These are phyloP conservation scores for Boletus sp. DNA, from an alignment of 768 basidiomycete species.

Conservation along the genomic window DNA sequence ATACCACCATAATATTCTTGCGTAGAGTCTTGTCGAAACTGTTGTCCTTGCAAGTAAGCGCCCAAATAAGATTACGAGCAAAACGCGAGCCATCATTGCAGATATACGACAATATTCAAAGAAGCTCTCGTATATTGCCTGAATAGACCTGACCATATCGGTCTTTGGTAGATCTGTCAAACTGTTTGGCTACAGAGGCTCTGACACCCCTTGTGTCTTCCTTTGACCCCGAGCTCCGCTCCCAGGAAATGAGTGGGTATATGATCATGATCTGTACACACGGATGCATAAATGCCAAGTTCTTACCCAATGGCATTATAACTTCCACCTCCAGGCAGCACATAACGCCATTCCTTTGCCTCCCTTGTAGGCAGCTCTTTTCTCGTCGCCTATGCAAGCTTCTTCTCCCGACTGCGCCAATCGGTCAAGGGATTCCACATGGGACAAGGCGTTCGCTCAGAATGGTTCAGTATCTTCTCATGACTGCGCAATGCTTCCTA, in stretches of 20 bases:
- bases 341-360: constrained; percentile 21
- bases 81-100: constrained; percentile 17
- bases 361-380: constrained; percentile 20
- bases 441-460: constrained; percentile 36
- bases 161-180: constrained; percentile 35
- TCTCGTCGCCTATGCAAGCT: constrained; percentile 31
- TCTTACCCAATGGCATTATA: constrained; percentile 33
- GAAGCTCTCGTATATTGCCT: constrained; percentile 32
- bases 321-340: constrained; percentile 27
- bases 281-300: constrained; percentile 37
- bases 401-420: constrained; percentile 25
- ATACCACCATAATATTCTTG: constrained; percentile 47
- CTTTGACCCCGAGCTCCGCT: constrained; percentile 41
- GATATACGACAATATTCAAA: constrained; percentile 26
- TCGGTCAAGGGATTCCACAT: constrained; percentile 35
- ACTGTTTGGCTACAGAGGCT: constrained; percentile 31
- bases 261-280: constrained; percentile 36
- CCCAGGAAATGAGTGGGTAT: constrained; percentile 41
- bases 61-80: constrained; percentile 25
- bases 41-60: constrained; percentile 25
- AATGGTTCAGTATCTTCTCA: constrained; percentile 39
- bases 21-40: constrained; percentile 29
- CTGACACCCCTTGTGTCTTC: constrained; percentile 39
- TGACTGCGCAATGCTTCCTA: constrained; percentile 32
- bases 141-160: constrained; percentile 34